Evolutionary conservation across 768 basidiomycete genomes (phyloP), one percentile per base, ranked within the genome.

Genomic region (Amanita rubescens): DNA sequence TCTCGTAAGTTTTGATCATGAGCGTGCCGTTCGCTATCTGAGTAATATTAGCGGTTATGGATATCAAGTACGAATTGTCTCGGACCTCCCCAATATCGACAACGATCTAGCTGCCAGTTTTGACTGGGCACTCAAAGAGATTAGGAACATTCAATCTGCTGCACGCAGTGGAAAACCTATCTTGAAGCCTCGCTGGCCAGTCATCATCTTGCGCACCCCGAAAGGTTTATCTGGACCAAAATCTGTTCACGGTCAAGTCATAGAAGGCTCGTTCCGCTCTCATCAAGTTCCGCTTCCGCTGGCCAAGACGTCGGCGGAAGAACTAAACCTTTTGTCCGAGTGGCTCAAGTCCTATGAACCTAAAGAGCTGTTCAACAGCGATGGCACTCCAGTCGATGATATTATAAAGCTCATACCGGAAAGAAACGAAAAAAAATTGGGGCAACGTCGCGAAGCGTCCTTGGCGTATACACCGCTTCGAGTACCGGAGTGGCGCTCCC

Each of bases 131-230:
- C 64, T 86, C 10, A 68, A 60, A 8, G 84, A 90, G 67, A 89
- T 90, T 56, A 76, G 72, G 60, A 81, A 75, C 58, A 94, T 94
- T 48, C 92, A 96, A 65, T 66, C 67, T 0, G 89, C 86, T 0
- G 92, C 93, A 15, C 82, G 93, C 43, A 72, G 70, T 10, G 88
- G 87, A 2, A 78, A 83, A 2, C 84, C 91, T 14, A 81, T 90
- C 57, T 73, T 82, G 49, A 94, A 94, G 71, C 93, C 93, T n/a
- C 78, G 89, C 39, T 94, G 90, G 90, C 93, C 93, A 3, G 77
- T 94, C 64, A 72, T 96, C 57, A 79, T 94, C 61, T 76, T 94
- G 42, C 81, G 92, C 41, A 90, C 90, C 1, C 90, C 91, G 9
- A 95, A 95, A 69, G 86, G 90, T 22, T 82, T 79, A 73, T 74